Conservation (phyloP, 2,329 filamentous ascomycete genomes). For the Exophiala bonariae region DNA sequence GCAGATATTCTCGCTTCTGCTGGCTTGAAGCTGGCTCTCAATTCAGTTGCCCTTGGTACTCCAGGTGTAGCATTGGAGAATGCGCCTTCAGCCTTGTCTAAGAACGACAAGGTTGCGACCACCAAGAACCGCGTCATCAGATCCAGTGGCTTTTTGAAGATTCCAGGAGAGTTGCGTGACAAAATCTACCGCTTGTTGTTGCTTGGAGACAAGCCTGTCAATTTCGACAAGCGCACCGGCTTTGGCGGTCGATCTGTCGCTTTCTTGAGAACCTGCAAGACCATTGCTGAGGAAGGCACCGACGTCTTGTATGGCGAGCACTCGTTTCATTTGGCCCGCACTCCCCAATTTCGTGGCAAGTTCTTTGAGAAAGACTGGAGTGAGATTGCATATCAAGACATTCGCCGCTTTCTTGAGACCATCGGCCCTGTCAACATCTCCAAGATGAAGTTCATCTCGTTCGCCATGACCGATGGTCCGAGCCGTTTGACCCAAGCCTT, state of each 20-base stretch:
- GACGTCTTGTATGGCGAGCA: constrained; percentile 53
- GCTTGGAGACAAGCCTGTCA: constrained; percentile 33
- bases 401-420: constrained; percentile 45
- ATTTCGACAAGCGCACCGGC: constrained; percentile 36
- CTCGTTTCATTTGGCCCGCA: constrained; percentile 45
- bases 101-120: not conserved
- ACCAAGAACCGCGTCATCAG: not conserved
- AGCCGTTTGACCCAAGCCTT: constrained; percentile 39
- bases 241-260: constrained; percentile 43
- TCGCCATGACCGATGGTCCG: constrained; percentile 47
- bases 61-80: not conserved
- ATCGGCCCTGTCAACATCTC: constrained; percentile 50
- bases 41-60: not conserved
- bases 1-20: constrained; percentile 1
- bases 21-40: too few relatives aligned
- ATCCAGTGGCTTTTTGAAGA: constrained; percentile 34
- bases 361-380: constrained; percentile 44
- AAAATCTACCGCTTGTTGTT: constrained; percentile 48
- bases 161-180: constrained; percentile 48
- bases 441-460: constrained; percentile 45
- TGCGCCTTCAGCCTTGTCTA: not conserved
- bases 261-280: constrained; percentile 47
- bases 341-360: constrained; percentile 34
- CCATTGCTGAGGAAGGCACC: constrained; percentile 47
- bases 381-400: constrained; percentile 50